Base-by-base conservation (phyloP, 306 rosid genomes). In the Cucumis melo region DNA sequence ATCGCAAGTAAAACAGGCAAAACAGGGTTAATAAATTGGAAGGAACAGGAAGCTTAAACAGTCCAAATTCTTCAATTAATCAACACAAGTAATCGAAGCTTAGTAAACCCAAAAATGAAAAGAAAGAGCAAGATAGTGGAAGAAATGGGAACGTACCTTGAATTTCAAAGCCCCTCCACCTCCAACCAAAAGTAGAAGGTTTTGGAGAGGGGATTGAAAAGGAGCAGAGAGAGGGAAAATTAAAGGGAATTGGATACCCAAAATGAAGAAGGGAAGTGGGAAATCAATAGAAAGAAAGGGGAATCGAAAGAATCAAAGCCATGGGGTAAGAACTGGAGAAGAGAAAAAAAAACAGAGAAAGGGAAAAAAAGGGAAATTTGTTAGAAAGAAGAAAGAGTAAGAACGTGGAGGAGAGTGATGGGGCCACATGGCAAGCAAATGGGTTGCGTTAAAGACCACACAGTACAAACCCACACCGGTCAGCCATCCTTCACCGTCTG, bases 221-320 rank as follows among this genome's bases (percentile, higher is more conserved):
- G 36, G 42, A 5, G 42, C 9, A 51, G 20, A 51, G 20, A 51
- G 54, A n/a, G 13, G 7, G 11, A 19, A 73, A 84, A 78, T 78
- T 42, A 61, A 62, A 73, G 72, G 73, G 21, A 78, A 80, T 42
- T 42, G 78, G 81, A 88, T 87, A 88, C 91, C 94, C 86, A 81
- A 80, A 78, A 44, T 16, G 12, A 75, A 38, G 61, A 75, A 73
- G 73, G 75, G 84, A 80, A 85, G 76, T 88, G 57, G 74, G 1
- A 66, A 27, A 14, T 73, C 70, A 44, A 70, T 80, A 84, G 64
- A 20, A 10, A 58, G 34, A 15, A 75, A 56, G 36, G 13, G 19
- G 21, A 75, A 55, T 38, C 2, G 63, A 24, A 38, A n/a, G 78
- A 75, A 75, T 21, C 20, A 24, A 71, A 71, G 15, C n/a, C 75